phyloP scores from a whole-genome alignment of 345 rosid genomes.

The Psidium guajava region DNA sequence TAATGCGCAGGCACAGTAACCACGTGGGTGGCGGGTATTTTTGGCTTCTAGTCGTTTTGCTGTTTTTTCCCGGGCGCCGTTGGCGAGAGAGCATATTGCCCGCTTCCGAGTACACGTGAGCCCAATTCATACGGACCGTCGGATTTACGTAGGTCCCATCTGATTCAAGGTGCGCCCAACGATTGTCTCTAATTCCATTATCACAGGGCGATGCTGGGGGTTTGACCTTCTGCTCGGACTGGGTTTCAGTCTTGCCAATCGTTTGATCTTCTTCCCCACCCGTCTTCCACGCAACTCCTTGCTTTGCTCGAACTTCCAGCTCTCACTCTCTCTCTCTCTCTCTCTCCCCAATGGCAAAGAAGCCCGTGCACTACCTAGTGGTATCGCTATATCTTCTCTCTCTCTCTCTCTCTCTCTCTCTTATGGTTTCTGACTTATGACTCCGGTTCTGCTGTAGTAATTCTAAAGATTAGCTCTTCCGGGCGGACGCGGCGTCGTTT shows the following conservation, averaged over 20 bases:
- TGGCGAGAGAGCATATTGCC: too few relatives aligned
- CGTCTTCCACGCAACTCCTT: background rate
- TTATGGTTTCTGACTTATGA: background rate
- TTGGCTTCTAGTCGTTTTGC: too few relatives aligned
- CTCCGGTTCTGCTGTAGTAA: background rate
- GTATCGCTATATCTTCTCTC: background rate
- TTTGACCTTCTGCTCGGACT: background rate
- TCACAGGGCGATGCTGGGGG: background rate
- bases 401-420: background rate
- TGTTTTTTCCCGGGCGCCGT: too few relatives aligned
- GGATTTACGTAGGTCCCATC: too few relatives aligned
- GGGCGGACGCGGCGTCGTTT: background rate
- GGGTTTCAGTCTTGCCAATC: background rate
- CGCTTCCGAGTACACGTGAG: too few relatives aligned
- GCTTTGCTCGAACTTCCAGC: background rate
- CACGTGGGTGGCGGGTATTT: too few relatives aligned
- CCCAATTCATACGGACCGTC: too few relatives aligned
- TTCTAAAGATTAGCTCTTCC: background rate
- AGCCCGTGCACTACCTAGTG: slow-evolving; percentile 30
- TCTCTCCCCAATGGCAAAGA: slow-evolving; percentile 11
- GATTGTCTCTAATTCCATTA: too few relatives aligned
- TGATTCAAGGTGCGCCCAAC: too few relatives aligned
- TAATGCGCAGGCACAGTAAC: background rate
- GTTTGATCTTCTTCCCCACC: background rate
- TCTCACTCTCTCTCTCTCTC: background rate